These are phyloP conservation scores for Trichoderma semiorbis DNA, from an alignment of 2,329 filamentous ascomycete species.

Conservation along the genomic window DNA sequence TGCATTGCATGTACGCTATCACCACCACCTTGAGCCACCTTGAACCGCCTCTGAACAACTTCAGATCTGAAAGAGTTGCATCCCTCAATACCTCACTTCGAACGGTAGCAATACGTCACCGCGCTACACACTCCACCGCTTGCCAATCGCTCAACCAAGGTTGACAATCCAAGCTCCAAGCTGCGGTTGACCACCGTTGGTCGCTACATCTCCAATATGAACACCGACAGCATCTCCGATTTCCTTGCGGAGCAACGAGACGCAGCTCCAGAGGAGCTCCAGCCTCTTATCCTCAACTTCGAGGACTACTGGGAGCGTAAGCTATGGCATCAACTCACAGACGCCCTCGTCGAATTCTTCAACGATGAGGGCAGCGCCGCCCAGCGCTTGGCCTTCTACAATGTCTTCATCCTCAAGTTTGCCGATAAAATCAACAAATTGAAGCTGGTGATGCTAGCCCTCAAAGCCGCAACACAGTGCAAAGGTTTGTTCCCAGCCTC, in stretches of 20 bases:
- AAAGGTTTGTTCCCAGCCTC: conserved; percentile 51
- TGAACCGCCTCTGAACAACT: neutral
- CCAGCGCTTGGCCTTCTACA: conserved; percentile 87
- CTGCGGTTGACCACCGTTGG: neutral
- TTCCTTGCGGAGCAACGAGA: conserved; percentile 91
- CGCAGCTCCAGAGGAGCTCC: conserved; percentile 79
- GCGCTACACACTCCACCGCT: neutral
- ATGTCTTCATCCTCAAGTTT: conserved; percentile 92
- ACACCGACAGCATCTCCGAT: conserved; percentile 81
- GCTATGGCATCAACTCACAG: conserved; percentile 97
- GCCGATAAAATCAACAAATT: conserved; percentile 99
- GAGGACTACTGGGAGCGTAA: conserved; percentile 98
- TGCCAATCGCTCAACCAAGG: neutral
- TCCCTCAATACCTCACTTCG: neutral
- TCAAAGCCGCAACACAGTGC: conserved; percentile 84
- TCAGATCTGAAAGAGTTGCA: neutral
- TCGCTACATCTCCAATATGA: conserved; percentile 53
- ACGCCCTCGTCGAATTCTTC: conserved; percentile 85
- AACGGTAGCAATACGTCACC: neutral
- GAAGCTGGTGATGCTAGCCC: conserved; percentile 86
- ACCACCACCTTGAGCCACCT: neutral
- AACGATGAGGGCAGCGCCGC: conserved; percentile 72
- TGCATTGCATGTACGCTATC: neutral
- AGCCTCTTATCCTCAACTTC: conserved; percentile 83
- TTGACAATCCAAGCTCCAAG: neutral